Percentiles rank a stretch among this genome's conserved stretches.
Evolutionary conservation across 768 basidiomycete species (phyloP).

Genomic region (Pleurotus ostreatus): DNA sequence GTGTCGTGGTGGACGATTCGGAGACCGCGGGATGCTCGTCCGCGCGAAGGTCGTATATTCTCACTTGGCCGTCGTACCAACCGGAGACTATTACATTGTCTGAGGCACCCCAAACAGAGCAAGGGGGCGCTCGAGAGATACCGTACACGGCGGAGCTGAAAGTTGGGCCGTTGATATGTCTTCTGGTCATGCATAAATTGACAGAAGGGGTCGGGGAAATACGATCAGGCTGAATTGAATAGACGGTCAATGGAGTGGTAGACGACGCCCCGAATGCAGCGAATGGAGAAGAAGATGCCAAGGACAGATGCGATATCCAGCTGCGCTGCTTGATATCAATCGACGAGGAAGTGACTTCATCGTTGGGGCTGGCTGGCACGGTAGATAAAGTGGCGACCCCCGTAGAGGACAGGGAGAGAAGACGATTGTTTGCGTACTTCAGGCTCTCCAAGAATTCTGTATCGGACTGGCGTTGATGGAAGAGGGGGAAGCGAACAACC

Average conservation of each 20-base stretch:
- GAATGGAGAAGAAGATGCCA: slow-evolving; percentile 48
- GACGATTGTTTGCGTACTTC: slow-evolving; percentile 34
- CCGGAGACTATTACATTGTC: slow-evolving; percentile 72
- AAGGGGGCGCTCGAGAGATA: slow-evolving; percentile 54
- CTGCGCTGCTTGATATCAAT: slow-evolving; percentile 49
- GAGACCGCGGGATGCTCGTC: slow-evolving; percentile 17
- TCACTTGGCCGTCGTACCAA: slow-evolving; percentile 77
- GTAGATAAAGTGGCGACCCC: slow-evolving; percentile 44
- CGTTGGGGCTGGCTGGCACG: slow-evolving; percentile 3
- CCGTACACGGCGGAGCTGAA: slow-evolving; percentile 66
- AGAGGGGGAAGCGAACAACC: slow-evolving; percentile 14
- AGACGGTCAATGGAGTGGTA: slow-evolving; percentile 51
- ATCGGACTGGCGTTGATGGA: slow-evolving; percentile 21
- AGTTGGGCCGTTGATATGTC: slow-evolving; percentile 13
- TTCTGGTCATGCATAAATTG: slow-evolving; percentile 37
- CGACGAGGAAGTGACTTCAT: slow-evolving; percentile 12
- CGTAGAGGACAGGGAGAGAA: slow-evolving; percentile 55
- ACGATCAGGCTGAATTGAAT: slow-evolving; percentile 44
- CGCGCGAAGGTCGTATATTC: slow-evolving; percentile 68
- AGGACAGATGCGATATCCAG: slow-evolving; percentile 61
- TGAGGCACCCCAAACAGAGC: slow-evolving; percentile 67
- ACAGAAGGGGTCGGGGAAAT: slow-evolving; percentile 46
- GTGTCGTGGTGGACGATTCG: slow-evolving; percentile 27
- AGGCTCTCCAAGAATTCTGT: slow-evolving; percentile 55
- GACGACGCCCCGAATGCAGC: slow-evolving; percentile 69